Conservation (phyloP, 495 filamentous ascomycete species). For the Patellaria atrata region DNA sequence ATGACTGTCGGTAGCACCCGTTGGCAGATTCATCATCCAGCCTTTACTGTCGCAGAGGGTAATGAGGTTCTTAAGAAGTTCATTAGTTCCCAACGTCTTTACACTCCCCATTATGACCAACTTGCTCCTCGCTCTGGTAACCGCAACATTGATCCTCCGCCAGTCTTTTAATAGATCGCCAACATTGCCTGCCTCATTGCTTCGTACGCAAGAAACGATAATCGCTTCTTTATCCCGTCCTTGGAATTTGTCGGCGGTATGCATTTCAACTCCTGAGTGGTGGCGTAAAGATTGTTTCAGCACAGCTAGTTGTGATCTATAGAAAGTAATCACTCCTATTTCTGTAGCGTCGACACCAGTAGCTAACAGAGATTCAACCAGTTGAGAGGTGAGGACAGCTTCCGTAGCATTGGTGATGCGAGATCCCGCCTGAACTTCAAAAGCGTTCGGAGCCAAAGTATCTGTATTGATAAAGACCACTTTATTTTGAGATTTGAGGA, state of each 20-base stretch:
- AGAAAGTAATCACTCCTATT: conserved; percentile 97
- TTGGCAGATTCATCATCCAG: conserved; percentile 63
- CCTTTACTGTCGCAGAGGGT: conserved; percentile 51
- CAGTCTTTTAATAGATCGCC: conserved; percentile 86
- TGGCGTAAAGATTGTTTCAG: conserved; percentile 27
- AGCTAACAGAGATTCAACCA: conserved; percentile 62
- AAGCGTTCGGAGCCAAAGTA: conserved; percentile 41
- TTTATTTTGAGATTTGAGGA: conserved; percentile 52
- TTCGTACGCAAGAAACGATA: conserved; percentile 71
- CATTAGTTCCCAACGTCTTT: conserved; percentile 56
- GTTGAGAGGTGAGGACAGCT: conserved; percentile 55
- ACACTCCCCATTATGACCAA: conserved; percentile 72
- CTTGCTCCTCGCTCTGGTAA: conserved; percentile 83
- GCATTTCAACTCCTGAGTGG: conserved; percentile 58
- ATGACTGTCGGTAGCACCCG: conserved; percentile 50
- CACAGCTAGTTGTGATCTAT: conserved; percentile 72
- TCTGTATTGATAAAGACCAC: conserved; percentile 87
- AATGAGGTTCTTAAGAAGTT: conserved; percentile 65
- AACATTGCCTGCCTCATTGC: conserved; percentile 62
- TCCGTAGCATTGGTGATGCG: conserved; percentile 79
- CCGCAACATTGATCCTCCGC: conserved; percentile 87
- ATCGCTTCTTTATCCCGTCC: conserved; percentile 89
- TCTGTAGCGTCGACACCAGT: conserved; percentile 58
- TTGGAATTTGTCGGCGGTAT: conserved; percentile 93
- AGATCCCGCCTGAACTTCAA: conserved; percentile 55